Evolutionary conservation across 352 stramenopile species (phyloP).

Genomic region (Phytophthora quininea): DNA sequence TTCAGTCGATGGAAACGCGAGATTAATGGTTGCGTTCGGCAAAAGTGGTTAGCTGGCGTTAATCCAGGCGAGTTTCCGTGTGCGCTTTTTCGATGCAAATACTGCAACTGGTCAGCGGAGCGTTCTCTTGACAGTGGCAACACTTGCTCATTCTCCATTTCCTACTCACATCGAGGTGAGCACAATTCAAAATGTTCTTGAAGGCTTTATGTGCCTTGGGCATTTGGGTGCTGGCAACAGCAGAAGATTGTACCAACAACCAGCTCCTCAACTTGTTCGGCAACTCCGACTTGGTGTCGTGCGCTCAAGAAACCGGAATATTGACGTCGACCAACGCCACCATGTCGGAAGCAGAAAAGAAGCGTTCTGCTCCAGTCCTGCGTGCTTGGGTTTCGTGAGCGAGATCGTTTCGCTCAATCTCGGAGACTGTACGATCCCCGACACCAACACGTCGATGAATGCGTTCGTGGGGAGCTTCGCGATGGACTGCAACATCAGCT

Average conservation of each 20-base stretch:
- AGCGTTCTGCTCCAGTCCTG: constrained; percentile 15
- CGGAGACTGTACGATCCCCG: constrained; percentile 31
- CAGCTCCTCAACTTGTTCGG: constrained; percentile 10
- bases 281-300: constrained; percentile 21
- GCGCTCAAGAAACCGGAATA: constrained; percentile 14
- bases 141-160: not conserved
- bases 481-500: too few relatives aligned
- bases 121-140: too few relatives aligned
- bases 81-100: too few relatives aligned
- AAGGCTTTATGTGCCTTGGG: constrained; percentile 15
- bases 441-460: constrained; percentile 20
- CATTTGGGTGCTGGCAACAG: constrained; percentile 9
- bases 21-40: too few relatives aligned
- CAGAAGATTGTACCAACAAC: constrained; percentile 19
- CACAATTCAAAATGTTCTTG: constrained; percentile 26
- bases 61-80: too few relatives aligned
- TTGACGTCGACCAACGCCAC: constrained; percentile 19
- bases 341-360: constrained; percentile 15
- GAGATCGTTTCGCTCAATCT: constrained; percentile 18
- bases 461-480: too few relatives aligned
- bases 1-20: too few relatives aligned
- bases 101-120: too few relatives aligned
- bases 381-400: constrained; percentile 22
- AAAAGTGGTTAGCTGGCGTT: too few relatives aligned
- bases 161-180: constrained; percentile 18